Percentiles rank a stretch among this genome's conserved stretches.
phyloP scores from a whole-genome alignment of 2,329 filamentous ascomycete species.

The Colletotrichum chlorophyti region DNA sequence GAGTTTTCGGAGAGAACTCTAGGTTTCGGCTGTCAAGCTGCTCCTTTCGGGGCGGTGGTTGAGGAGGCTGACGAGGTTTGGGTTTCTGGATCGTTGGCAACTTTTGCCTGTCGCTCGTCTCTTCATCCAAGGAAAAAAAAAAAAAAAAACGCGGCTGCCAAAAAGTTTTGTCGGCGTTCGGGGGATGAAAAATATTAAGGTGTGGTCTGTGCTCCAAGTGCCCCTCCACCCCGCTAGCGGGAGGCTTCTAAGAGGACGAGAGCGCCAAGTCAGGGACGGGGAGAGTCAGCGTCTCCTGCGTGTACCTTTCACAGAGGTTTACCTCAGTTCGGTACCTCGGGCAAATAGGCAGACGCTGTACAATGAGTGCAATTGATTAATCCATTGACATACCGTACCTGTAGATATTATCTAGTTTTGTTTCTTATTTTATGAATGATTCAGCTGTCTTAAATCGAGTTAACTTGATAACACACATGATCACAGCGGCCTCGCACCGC shows the following conservation, averaged over 20 bases:
- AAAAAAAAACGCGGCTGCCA: constrained; percentile 25
- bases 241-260: constrained; percentile 21
- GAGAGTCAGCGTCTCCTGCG: neutral
- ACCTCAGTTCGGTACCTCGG: no score
- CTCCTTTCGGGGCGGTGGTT: neutral
- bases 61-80: constrained; percentile 15
- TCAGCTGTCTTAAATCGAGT: no score
- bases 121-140: constrained; percentile 16
- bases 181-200: constrained; percentile 33
- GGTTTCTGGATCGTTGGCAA: constrained; percentile 3
- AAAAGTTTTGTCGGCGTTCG: constrained; percentile 34
- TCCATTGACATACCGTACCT: no score
- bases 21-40: no score
- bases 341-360: no score
- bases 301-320: neutral
- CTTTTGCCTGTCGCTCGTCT: neutral
- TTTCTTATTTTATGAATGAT: no score
- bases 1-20: no score
- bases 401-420: no score
- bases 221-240: constrained; percentile 30
- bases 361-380: no score
- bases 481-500: no score
- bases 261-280: constrained; percentile 7
- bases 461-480: no score
- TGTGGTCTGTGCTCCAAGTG: constrained; percentile 37